Conservation (phyloP, 805 yeast species). For the Wickerhamiella spandovensis region DNA sequence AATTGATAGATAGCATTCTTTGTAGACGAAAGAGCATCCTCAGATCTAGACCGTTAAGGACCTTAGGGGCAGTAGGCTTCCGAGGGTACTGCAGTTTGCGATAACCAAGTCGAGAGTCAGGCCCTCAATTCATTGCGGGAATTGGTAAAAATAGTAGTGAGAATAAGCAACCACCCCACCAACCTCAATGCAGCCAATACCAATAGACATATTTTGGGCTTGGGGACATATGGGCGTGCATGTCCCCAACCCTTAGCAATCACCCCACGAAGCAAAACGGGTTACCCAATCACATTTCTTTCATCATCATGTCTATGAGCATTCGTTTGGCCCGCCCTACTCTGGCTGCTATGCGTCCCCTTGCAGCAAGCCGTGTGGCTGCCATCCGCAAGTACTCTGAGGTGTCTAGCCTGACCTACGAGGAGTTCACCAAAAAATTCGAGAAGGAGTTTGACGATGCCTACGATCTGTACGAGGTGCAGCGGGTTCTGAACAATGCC, state of each 20-base stretch:
- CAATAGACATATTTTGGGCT: too few species aligned
- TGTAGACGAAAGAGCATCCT: neutral
- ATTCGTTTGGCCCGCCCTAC: slow-evolving; percentile 11
- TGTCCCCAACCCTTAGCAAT: neutral
- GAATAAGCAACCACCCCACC: too few species aligned
- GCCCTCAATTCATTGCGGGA: too few species aligned
- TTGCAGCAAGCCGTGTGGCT: slow-evolving; percentile 4
- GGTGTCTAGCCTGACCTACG: slow-evolving; percentile 15
- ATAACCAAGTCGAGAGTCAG: too few species aligned
- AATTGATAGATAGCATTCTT: neutral
- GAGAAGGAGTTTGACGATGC: slow-evolving; percentile 95
- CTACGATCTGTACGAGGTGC: slow-evolving; percentile 74
- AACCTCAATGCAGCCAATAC: too few species aligned
- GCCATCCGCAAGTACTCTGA: slow-evolving; percentile 12
- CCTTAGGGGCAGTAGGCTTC: too few species aligned
- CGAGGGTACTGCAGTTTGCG: too few species aligned
- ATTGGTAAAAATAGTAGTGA: too few species aligned
- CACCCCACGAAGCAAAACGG: neutral
- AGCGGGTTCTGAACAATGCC: slow-evolving; percentile 93
- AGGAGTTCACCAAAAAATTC: slow-evolving; percentile 39
- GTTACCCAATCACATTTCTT: slow-evolving; percentile 6
- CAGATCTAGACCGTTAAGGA: too few species aligned
- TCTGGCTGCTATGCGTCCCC: slow-evolving; percentile 7
- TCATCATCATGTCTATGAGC: slow-evolving; percentile 6
- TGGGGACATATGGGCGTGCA: too few species aligned